Conservation (phyloP, 1,284 basidiomycete genomes). For the Leccinum solheimii region DNA sequence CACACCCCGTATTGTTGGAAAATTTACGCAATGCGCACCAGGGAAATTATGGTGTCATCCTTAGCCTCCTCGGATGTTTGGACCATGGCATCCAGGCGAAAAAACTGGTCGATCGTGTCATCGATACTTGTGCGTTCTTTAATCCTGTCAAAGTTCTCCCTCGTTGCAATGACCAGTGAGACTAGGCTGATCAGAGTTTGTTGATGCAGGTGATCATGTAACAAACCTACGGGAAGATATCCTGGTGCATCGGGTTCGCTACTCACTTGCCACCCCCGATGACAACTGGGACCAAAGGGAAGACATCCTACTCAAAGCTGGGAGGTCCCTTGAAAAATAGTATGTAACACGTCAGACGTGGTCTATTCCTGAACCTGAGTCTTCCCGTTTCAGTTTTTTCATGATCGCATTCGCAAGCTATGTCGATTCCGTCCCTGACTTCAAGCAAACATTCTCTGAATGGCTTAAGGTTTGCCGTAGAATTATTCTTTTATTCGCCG, state of each 20-base stretch:
- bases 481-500: not conserved
- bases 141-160: not conserved
- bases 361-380: constrained; percentile 6
- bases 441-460: constrained; percentile 75
- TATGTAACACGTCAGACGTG: constrained; percentile 35
- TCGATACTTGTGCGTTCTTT: constrained; percentile 75
- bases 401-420: constrained; percentile 94
- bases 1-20: constrained; percentile 79
- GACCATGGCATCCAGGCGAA: constrained; percentile 84
- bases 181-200: constrained; percentile 14
- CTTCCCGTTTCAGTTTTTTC: constrained; percentile 68
- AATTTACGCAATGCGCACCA: constrained; percentile 83
- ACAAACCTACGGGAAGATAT: constrained; percentile 90
- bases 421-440: constrained; percentile 71
- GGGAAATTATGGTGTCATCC: constrained; percentile 88
- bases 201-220: constrained; percentile 71
- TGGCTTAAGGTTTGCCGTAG: constrained; percentile 76
- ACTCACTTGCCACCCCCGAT: constrained; percentile 78
- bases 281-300: constrained; percentile 59
- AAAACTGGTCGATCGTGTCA: constrained; percentile 82
- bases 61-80: constrained; percentile 86
- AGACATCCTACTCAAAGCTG: constrained; percentile 59
- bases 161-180: not conserved
- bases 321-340: constrained; percentile 81
- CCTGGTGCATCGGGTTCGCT: constrained; percentile 78